These are phyloP conservation scores for Cryptococcus sp. DNA, from an alignment of 1,284 basidiomycete genomes.

Conservation along the genomic window DNA sequence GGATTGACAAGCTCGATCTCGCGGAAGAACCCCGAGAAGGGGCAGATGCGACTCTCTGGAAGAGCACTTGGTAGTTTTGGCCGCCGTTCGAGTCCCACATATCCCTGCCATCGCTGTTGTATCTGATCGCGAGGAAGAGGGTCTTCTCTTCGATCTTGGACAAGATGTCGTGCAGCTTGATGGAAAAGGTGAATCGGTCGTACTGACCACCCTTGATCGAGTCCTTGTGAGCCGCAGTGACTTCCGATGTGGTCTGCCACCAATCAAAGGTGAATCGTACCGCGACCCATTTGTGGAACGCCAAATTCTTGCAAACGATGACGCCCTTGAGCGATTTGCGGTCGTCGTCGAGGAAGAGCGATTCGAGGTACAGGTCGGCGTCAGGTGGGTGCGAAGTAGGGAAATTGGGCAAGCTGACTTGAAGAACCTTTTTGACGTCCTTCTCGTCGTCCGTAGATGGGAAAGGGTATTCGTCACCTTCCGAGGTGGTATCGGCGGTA, in stretches of 20 bases:
- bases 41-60: conserved; percentile 35
- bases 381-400: conserved; percentile 54
- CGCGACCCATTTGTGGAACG: conserved; percentile 84
- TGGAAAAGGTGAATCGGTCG: conserved; percentile 62
- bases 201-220: conserved; percentile 62
- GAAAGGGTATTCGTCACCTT: conserved; percentile 64
- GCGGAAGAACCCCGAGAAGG: conserved; percentile 17
- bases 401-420: conserved; percentile 59
- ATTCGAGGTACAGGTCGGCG: conserved; percentile 59
- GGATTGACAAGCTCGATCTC: conserved; percentile 25
- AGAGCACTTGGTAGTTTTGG: conserved; percentile 70
- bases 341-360: conserved; percentile 65
- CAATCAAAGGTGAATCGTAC: conserved; percentile 89
- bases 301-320: conserved; percentile 79
- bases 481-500: conserved; percentile 75
- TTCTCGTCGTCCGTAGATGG: conserved; percentile 54
- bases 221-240: conserved; percentile 74
- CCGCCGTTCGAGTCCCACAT: conserved; percentile 92
- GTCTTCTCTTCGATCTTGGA: conserved; percentile 79
- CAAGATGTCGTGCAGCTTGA: conserved; percentile 58
- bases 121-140: conserved; percentile 78
- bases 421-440: conserved; percentile 47
- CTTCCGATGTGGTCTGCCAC: conserved; percentile 96
- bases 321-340: conserved; percentile 64
- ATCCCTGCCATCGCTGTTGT: conserved; percentile 66